Evolutionary conservation across 2,329 filamentous ascomycete genomes (phyloP), one percentile per base, ranked within the genome.

Genomic region (Cladophialophora yegresii): DNA sequence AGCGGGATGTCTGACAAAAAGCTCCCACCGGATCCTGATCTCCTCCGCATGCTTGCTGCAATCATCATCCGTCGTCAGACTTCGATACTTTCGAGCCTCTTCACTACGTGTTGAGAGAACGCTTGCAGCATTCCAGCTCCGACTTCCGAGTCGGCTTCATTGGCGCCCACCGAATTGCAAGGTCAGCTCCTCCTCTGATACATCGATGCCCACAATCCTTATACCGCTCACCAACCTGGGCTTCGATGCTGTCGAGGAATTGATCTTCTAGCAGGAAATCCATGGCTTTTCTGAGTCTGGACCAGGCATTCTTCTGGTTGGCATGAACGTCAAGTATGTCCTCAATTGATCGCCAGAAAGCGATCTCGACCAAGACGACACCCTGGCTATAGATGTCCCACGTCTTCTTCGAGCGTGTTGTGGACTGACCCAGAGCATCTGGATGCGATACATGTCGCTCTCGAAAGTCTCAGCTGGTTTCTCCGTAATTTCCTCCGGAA

Each of bases 301-400:
- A 47, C 43, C 43, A 22, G 23, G 49, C 49, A 22, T 26, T 30
- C 23, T 53, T 26, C 49, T 23, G 49, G 49, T 13, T 53, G 10
- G 49, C 10, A 53, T 53, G 26, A 32, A 32, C 7, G 28, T 13
- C 3, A 40, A 55, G n/a, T 7, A 55, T 33, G 6, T 33, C 16
- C 32, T 36, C 53, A n/a, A 36, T 55, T 13, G 51, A 16, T 33
- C 16, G 12, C 53, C 30, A 55, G 30, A 58, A 59, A 6, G 81
- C 83, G 4, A 85, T 77, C 70, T 86, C 83, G 2, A 84, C 74
- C 4, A 85, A 71, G 3, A 85, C 75, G 7, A 85, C 74, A 2
- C 84, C 83, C 0, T 85, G 75, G 22, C 78, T 78, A 70, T 85
- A 85, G 7, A 85, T 73, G 61, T 85, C 84, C 65, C 80, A 83